Percentiles rank a stretch among this genome's conserved stretches.
phyloP scores from a whole-genome alignment of 202 grass and related monocot genomes.

The Setaria viridis region DNA sequence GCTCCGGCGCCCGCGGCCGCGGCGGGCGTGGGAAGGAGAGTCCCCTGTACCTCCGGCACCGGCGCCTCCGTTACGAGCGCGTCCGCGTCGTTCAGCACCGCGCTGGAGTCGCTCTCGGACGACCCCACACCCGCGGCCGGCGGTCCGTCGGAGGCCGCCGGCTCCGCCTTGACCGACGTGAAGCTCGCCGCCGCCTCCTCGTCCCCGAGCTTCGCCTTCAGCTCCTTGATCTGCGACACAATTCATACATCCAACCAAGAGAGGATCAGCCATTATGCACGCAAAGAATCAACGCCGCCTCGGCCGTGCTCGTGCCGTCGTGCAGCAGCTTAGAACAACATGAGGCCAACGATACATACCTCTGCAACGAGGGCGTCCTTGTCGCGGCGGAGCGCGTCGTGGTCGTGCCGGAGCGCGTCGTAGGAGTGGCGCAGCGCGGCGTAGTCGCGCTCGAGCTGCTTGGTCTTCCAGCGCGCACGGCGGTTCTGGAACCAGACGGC shows the following conservation, averaged over 20 bases:
- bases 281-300: background rate
- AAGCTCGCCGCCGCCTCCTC: slow-evolving; percentile 61
- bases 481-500: slow-evolving; percentile 99
- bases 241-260: background rate
- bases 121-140: slow-evolving; percentile 53
- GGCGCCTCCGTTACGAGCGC: slow-evolving; percentile 17
- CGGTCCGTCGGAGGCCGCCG: slow-evolving; percentile 53
- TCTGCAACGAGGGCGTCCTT: slow-evolving; percentile 70
- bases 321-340: too few species aligned
- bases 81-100: slow-evolving; percentile 63
- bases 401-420: slow-evolving; percentile 56
- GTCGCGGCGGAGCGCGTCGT: slow-evolving; percentile 63
- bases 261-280: slow-evolving; percentile 12
- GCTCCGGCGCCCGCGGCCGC: background rate
- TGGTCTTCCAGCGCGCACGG: slow-evolving; percentile 94
- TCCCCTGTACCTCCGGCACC: background rate
- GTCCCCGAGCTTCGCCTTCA: slow-evolving; percentile 68
- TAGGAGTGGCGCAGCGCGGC: slow-evolving; percentile 66
- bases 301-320: background rate
- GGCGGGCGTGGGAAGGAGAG: slow-evolving; percentile 13
- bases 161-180: slow-evolving; percentile 83
- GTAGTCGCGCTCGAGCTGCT: slow-evolving; percentile 89
- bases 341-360: slow-evolving; percentile 18
- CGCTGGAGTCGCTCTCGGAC: slow-evolving; percentile 91
- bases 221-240: slow-evolving; percentile 61